Evolutionary conservation across 345 rosid genomes (phyloP).

Genomic region (Arabidopsis arenosa): DNA sequence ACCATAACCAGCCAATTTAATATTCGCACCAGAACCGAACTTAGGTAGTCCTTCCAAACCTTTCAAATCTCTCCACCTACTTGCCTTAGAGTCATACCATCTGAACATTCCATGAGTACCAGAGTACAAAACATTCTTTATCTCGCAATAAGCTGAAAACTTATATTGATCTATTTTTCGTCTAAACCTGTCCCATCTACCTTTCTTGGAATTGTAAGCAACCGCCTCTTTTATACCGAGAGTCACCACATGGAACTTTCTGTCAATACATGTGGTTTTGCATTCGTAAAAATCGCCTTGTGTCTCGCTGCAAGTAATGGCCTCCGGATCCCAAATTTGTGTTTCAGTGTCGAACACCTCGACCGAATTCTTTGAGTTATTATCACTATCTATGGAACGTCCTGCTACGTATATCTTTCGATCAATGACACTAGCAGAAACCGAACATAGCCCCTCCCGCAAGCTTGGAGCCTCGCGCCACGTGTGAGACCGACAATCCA

Average conservation of each 20-base stretch:
- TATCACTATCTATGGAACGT: background rate
- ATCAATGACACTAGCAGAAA: too few relatives aligned
- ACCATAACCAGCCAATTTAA: background rate
- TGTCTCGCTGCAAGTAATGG: background rate
- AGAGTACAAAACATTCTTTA: background rate
- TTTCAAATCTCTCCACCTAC: background rate
- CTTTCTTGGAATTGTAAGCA: conserved; percentile 2
- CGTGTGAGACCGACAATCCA: too few relatives aligned
- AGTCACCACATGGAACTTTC: background rate
- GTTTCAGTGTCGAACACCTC: background rate
- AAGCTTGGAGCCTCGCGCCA: too few relatives aligned
- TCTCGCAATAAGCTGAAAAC: background rate
- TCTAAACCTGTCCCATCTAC: background rate
- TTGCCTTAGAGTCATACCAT: background rate
- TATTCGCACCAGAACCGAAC: background rate
- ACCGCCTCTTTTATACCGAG: too few relatives aligned
- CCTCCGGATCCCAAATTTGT: background rate
- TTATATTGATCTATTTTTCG: background rate
- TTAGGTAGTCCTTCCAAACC: background rate
- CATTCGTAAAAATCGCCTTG: background rate
- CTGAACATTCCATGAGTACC: background rate
- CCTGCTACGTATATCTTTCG: background rate
- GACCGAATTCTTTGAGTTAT: background rate
- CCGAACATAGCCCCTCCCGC: too few relatives aligned
- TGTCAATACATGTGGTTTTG: background rate